Conservation (phyloP, 2,329 filamentous ascomycete genomes). For the Aphanocladium album region DNA sequence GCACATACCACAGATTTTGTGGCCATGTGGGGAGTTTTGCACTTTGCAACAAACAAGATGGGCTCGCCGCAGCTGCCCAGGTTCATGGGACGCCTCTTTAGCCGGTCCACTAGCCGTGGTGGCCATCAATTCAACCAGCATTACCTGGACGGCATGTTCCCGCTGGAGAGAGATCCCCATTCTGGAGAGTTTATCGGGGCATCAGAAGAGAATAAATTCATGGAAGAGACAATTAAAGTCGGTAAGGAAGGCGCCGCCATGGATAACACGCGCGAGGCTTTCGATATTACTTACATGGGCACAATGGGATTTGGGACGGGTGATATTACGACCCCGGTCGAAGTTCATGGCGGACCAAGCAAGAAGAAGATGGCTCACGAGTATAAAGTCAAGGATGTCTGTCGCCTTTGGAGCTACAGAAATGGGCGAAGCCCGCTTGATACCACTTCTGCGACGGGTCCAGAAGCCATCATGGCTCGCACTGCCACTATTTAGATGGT, state of each 20-base stretch:
- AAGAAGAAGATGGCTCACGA: constrained; percentile 23
- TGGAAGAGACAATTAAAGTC: constrained; percentile 51
- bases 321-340: constrained; percentile 30
- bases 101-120: constrained; percentile 42
- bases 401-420: constrained; percentile 57
- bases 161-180: constrained; percentile 38
- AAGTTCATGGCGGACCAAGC: constrained; percentile 30
- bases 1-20: constrained; percentile 71
- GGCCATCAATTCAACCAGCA: constrained; percentile 58
- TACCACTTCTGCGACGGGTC: constrained; percentile 29
- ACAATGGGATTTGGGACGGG: constrained; percentile 32
- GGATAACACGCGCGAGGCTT: constrained; percentile 40
- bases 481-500: constrained; percentile 33
- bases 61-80: constrained; percentile 45
- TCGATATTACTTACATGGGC: constrained; percentile 44
- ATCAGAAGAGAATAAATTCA: constrained; percentile 51
- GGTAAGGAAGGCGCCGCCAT: constrained; percentile 40
- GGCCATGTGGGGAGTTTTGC: constrained; percentile 66
- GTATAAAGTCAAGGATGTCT: constrained; percentile 55
- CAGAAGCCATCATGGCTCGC: constrained; percentile 33
- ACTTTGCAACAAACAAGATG: constrained; percentile 51
- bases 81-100: constrained; percentile 59
- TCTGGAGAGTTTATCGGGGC: constrained; percentile 39
- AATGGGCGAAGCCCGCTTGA: constrained; percentile 52
- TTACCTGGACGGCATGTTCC: constrained; percentile 59